phyloP scores from a whole-genome alignment of 345 rosid species.

The Salix arbutifolia region DNA sequence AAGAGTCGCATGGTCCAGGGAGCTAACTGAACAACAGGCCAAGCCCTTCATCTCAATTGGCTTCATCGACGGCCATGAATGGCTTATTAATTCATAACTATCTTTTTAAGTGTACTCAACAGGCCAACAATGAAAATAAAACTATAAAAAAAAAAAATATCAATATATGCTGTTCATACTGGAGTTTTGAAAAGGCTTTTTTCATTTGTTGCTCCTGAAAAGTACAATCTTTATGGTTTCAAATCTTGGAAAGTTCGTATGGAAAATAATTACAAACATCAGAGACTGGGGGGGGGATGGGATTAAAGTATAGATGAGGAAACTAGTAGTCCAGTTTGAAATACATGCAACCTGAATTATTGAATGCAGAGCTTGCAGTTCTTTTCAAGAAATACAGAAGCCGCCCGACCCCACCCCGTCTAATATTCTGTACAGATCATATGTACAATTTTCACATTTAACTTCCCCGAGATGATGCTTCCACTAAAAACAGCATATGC shows the following conservation, averaged over 20 bases:
- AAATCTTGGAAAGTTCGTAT: too few species aligned
- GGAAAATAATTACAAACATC: neutral
- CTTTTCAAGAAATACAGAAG: neutral
- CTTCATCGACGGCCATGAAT: conserved; percentile 36
- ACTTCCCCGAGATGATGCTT: neutral
- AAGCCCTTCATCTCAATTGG: conserved; percentile 32
- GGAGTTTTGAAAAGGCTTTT: too few species aligned
- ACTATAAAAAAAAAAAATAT: neutral
- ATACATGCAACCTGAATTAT: neutral
- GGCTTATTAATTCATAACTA: conserved; percentile 20
- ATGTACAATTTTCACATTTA: neutral
- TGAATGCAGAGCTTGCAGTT: neutral
- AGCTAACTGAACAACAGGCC: conserved; percentile 34
- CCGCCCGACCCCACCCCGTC: neutral
- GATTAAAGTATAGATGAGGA: neutral
- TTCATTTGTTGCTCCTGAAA: too few species aligned
- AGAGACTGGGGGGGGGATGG: too few species aligned
- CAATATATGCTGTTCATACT: too few species aligned
- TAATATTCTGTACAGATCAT: neutral
- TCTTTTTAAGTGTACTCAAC: neutral
- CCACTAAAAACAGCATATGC: neutral
- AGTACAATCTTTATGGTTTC: too few species aligned
- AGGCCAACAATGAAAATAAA: too few species aligned
- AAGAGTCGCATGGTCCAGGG: conserved; percentile 48
- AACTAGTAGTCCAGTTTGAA: neutral